These are phyloP conservation scores for Lentinula sp. DNA, from an alignment of 768 basidiomycete species.

Conservation along the genomic window DNA sequence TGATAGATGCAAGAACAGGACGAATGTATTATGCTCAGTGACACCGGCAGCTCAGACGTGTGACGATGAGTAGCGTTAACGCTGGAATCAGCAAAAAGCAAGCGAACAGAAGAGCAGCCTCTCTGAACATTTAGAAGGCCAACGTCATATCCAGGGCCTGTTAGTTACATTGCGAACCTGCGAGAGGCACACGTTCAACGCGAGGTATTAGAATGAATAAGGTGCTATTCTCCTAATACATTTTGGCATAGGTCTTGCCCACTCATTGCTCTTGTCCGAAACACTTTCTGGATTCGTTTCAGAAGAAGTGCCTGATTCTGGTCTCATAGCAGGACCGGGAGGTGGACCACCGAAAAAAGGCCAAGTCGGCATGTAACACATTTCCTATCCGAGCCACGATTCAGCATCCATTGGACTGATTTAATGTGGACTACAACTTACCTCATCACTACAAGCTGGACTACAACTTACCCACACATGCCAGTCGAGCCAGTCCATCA, in stretches of 20 bases:
- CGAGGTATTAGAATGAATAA: slow-evolving; percentile 3
- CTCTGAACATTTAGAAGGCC: no score
- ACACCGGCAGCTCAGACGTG: background rate
- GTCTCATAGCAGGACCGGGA: background rate
- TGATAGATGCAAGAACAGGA: background rate
- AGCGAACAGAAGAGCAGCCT: background rate
- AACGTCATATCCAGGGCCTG: no score
- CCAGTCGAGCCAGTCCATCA: slow-evolving; percentile 53
- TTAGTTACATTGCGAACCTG: background rate
- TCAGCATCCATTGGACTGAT: background rate
- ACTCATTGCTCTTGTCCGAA: slow-evolving; percentile 10
- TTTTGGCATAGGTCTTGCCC: slow-evolving; percentile 18
- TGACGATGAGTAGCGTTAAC: background rate
- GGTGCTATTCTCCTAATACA: slow-evolving; percentile 23
- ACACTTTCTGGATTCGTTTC: background rate
- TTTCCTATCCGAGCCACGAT: slow-evolving; percentile 22
- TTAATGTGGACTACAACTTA: slow-evolving; percentile 17
- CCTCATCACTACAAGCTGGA: slow-evolving; percentile 40
- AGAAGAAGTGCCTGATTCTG: background rate
- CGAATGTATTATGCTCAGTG: background rate
- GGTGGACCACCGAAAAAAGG: slow-evolving; percentile 23
- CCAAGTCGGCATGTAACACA: slow-evolving; percentile 40
- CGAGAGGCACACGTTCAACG: background rate
- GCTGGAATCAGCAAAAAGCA: background rate
- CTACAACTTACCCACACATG: slow-evolving; percentile 41